Base-by-base conservation (phyloP, 768 basidiomycete species). In the Russula brevipes region DNA sequence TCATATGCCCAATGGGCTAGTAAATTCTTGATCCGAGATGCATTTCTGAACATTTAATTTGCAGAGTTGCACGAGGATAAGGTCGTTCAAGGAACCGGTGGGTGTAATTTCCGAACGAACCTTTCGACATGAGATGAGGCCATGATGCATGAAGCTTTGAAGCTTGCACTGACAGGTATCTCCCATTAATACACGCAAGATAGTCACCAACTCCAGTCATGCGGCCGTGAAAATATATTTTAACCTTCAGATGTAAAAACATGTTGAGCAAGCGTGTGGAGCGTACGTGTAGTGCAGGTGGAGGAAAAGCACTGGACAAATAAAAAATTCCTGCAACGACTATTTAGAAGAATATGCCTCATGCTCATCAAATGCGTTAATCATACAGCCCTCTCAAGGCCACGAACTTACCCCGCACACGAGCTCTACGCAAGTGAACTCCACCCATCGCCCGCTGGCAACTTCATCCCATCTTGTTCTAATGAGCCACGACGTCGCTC, bases 391-490 rank as follows among this genome's bases (percentile, higher is more conserved):
- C 38, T 35, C 62, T n/a, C 31, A 47, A 31, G 24, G 10, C 19
- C n/a, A 14, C 11, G 10, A 33, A 44, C 19, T 6, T 39, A 38
- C 41, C 12, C n/a, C 12, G 16, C 2, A 30, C 35, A 5, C n/a
- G 30, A 17, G 11, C 31, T 50, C 56, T 64, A 66, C 10, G 56
- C 45, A 24, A 85, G 72, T 47, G 76, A 77, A 64, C 69, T 76
- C 82, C 83, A 83, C 3, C 83, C 84, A 30, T 85, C 79, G 1
- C 79, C 81, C 64, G 76, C 79, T 7, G 84, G 85, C 81, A 81
- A 85, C 70, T 86, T 87, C 61, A 85, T 69, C 64, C 80, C 78
- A 69, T 86, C 84, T 65, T 77, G 72, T 67, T 80, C 79, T 30
- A 70, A 49, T 39, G 66, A 24, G 30, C 50, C 59, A 61, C 54